phyloP scores from a whole-genome alignment of 306 rosid species.

The Glycyrrhiza uralensis region DNA sequence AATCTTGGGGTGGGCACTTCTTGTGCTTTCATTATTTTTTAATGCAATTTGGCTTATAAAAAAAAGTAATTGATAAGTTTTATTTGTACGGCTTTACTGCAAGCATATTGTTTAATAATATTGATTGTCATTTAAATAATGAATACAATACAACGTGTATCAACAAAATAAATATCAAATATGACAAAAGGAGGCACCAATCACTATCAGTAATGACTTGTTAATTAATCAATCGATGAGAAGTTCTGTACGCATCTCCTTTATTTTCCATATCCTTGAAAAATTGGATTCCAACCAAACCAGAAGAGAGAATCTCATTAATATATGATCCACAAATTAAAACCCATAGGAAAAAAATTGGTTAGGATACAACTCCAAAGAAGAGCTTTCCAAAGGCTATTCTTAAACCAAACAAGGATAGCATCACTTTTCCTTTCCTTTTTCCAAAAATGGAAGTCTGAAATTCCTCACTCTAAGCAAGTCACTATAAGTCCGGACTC shows the following conservation, averaged over 20 bases:
- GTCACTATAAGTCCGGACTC: conserved; percentile 46
- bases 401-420: conserved; percentile 39
- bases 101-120: neutral
- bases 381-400: conserved; percentile 40
- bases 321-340: neutral
- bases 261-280: no score
- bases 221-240: conserved; percentile 23
- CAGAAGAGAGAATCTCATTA: neutral
- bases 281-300: conserved; percentile 23
- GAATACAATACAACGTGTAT: neutral
- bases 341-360: neutral
- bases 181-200: conserved; percentile 19
- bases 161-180: conserved; percentile 5
- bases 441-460: conserved; percentile 44
- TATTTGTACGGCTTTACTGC: neutral
- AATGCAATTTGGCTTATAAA: no score
- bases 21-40: no score
- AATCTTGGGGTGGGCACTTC: no score
- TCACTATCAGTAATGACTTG: conserved; percentile 18
- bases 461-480: conserved; percentile 47
- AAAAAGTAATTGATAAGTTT: neutral
- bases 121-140: conserved; percentile 1
- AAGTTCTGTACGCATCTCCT: neutral
- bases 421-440: conserved; percentile 37
- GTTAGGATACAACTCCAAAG: conserved; percentile 38